phyloP scores from a whole-genome alignment of 108 stramenopile species.

The Skeletonema grethae region DNA sequence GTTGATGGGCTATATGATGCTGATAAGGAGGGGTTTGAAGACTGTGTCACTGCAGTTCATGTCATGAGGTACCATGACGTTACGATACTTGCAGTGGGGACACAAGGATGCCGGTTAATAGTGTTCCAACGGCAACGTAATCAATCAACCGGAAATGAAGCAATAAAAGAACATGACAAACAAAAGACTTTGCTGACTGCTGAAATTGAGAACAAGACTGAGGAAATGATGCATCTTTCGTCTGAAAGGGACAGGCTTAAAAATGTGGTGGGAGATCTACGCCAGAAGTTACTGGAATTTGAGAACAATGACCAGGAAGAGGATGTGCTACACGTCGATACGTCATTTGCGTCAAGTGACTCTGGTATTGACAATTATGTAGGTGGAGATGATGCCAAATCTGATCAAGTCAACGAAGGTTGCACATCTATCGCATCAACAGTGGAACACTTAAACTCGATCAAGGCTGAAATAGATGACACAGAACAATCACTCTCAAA shows the following conservation, averaged over 20 bases:
- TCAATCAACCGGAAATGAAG: neutral
- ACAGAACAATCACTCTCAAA: slow-evolving; percentile 4
- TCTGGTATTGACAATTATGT: neutral
- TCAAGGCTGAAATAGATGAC: slow-evolving; percentile 6
- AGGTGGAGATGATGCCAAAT: neutral
- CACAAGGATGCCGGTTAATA: slow-evolving; percentile 32
- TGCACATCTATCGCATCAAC: neutral
- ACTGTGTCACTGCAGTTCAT: slow-evolving; percentile 45
- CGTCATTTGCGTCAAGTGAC: neutral
- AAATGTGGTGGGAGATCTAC: neutral
- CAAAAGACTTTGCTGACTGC: slow-evolving; percentile 4
- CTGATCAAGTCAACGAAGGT: neutral
- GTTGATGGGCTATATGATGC: slow-evolving; percentile 46
- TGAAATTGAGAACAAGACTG: slow-evolving; percentile 3
- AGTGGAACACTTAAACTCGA: neutral
- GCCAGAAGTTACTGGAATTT: slow-evolving; percentile 1
- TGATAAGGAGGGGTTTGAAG: slow-evolving; percentile 23
- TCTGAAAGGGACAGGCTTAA: slow-evolving; percentile 18
- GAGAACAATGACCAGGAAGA: neutral
- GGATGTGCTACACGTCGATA: neutral
- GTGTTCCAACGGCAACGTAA: slow-evolving; percentile 18
- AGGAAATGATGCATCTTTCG: slow-evolving; percentile 18
- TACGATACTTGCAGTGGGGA: slow-evolving; percentile 32
- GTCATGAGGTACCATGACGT: neutral
- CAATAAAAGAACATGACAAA: neutral